Conservation (phyloP, 805 yeast species). For the Metschnikowia sp. region DNA sequence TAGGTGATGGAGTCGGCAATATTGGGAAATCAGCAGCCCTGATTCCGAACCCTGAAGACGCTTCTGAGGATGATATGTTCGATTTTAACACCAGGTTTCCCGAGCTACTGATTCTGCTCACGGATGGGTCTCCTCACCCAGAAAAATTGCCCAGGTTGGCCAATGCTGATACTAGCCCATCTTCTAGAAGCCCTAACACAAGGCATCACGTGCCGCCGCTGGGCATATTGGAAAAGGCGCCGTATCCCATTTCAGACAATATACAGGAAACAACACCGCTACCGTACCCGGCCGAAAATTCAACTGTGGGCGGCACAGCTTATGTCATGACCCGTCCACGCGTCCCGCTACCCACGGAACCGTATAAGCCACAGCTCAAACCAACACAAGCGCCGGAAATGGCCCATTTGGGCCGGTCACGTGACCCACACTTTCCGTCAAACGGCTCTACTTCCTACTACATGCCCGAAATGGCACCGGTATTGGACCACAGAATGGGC, state of each 20-base stretch:
- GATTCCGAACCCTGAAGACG: not conserved
- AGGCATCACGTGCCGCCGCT: not conserved
- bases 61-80: constrained; percentile 8
- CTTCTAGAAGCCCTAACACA: not conserved
- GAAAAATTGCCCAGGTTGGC: no score
- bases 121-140: no score
- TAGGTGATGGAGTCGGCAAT: not conserved
- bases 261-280: not conserved
- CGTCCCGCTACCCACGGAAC: not conserved
- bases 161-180: no score
- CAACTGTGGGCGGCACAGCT: not conserved
- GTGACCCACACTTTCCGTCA: no score
- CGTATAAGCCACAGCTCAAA: not conserved
- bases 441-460: no score
- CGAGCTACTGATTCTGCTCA: not conserved
- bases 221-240: not conserved
- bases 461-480: no score
- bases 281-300: not conserved
- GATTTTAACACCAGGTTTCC: constrained; percentile 15
- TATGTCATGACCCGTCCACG: not conserved
- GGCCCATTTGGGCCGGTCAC: no score
- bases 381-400: no score
- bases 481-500: no score
- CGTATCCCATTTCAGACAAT: constrained; percentile 1
- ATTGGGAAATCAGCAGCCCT: not conserved